Percentiles rank a stretch among this genome's conserved stretches.
Conservation (phyloP, 495 filamentous ascomycete genomes). For the Parathielavia appendiculata region DNA sequence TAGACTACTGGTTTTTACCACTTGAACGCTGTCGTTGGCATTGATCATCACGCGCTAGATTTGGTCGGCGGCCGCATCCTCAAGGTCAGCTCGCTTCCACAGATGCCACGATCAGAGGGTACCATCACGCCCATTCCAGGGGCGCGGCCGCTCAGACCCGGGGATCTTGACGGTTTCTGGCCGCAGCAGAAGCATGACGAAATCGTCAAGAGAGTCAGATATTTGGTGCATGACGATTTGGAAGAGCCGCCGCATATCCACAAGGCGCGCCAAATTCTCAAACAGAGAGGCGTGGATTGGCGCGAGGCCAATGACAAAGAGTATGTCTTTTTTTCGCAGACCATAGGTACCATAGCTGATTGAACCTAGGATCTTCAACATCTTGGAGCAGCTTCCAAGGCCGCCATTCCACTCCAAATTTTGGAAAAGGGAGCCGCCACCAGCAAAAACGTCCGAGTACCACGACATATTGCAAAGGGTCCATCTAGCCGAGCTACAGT, state of each 20-base stretch:
- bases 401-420: not conserved
- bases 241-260: constrained; percentile 15
- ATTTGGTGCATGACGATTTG: constrained; percentile 10
- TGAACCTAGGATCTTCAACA: not conserved
- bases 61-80: too few relatives aligned
- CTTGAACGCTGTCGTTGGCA: too few relatives aligned
- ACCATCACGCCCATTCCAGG: constrained; percentile 1
- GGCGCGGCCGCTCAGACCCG: constrained; percentile 4
- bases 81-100: not conserved
- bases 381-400: not conserved
- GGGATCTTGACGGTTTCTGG: not conserved
- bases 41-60: too few relatives aligned
- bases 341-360: not conserved
- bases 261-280: not conserved
- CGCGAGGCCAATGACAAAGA: not conserved
- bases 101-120: not conserved
- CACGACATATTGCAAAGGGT: constrained; percentile 1
- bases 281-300: not conserved
- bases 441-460: not conserved
- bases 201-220: constrained; percentile 4
- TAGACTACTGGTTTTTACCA: too few relatives aligned
- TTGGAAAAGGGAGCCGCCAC: not conserved
- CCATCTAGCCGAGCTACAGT: not conserved
- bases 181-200: not conserved
- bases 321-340: not conserved